These are phyloP conservation scores for Protomyces pachydermus DNA, from an alignment of 1,139 yeast genomes.

Conservation along the genomic window DNA sequence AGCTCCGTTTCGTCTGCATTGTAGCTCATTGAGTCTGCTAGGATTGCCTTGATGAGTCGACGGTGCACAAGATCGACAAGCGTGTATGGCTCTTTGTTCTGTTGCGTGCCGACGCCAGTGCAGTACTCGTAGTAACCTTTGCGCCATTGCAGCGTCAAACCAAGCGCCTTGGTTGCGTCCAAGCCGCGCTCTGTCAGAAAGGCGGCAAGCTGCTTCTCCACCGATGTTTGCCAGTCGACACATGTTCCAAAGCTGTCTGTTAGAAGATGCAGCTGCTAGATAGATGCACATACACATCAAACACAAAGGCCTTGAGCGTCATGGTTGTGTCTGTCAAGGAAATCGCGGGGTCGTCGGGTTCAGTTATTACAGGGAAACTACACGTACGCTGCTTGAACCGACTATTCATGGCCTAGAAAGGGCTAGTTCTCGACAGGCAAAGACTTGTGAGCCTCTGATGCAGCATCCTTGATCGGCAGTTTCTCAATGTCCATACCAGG, in stretches of 20 bases:
- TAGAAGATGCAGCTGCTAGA: too few species aligned
- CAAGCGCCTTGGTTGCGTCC: constrained; percentile 11
- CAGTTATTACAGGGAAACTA: too few species aligned
- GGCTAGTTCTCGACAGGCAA: constrained; percentile 15
- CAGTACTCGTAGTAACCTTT: constrained; percentile 29
- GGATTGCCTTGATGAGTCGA: constrained; percentile 19
- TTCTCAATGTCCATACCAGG: constrained; percentile 45
- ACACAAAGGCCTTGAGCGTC: constrained; percentile 30
- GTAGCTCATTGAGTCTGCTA: constrained; percentile 16
- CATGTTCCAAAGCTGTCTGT: constrained; percentile 31
- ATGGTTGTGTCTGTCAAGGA: not conserved
- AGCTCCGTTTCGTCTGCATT: constrained; percentile 17
- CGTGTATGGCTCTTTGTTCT: constrained; percentile 12
- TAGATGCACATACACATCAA: constrained; percentile 25
- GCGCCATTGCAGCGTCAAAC: constrained; percentile 30
- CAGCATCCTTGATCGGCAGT: constrained; percentile 10
- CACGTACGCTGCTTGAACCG: too few species aligned
- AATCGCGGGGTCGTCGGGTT: not conserved
- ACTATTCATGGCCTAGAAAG: not conserved
- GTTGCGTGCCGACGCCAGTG: not conserved
- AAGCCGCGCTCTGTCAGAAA: constrained; percentile 3
- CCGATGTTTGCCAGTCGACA: constrained; percentile 32
- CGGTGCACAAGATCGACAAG: constrained; percentile 31
- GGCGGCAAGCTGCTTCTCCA: constrained; percentile 24
- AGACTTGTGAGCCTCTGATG: constrained; percentile 7